Percentiles rank a stretch among this genome's conserved stretches.
phyloP scores from a whole-genome alignment of 345 rosid species.

The Triadica sebifera region DNA sequence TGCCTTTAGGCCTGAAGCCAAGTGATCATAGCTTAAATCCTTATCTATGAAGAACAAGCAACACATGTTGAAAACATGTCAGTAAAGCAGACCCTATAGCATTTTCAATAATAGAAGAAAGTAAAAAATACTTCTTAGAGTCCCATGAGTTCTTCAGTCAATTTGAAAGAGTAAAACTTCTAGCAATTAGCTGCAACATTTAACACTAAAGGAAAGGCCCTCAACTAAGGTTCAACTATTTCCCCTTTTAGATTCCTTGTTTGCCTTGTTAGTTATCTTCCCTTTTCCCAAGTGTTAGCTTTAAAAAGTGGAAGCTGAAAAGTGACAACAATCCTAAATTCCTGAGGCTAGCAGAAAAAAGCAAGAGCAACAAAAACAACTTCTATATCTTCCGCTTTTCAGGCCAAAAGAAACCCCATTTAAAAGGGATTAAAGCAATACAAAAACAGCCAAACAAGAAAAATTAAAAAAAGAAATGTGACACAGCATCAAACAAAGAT shows the following conservation, averaged over 20 bases:
- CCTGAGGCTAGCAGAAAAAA: not conserved
- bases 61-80: not conserved
- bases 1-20: constrained; percentile 65
- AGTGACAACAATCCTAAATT: not conserved
- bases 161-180: no score
- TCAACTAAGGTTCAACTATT: no score
- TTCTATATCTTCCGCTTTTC: no score
- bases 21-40: constrained; percentile 57
- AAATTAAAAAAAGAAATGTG: not conserved
- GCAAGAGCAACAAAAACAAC: no score
- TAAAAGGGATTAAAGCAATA: not conserved
- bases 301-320: no score
- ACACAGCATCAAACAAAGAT: no score
- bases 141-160: not conserved
- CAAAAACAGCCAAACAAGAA: not conserved
- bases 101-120: not conserved
- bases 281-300: no score
- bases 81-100: constrained; percentile 1
- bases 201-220: no score
- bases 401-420: no score
- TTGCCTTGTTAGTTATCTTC: no score
- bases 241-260: not conserved
- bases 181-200: not conserved
- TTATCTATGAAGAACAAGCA: constrained; percentile 35
- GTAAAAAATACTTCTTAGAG: not conserved